phyloP scores from a whole-genome alignment of 73 alveolate genomes.

The Breviolum minutum region DNA sequence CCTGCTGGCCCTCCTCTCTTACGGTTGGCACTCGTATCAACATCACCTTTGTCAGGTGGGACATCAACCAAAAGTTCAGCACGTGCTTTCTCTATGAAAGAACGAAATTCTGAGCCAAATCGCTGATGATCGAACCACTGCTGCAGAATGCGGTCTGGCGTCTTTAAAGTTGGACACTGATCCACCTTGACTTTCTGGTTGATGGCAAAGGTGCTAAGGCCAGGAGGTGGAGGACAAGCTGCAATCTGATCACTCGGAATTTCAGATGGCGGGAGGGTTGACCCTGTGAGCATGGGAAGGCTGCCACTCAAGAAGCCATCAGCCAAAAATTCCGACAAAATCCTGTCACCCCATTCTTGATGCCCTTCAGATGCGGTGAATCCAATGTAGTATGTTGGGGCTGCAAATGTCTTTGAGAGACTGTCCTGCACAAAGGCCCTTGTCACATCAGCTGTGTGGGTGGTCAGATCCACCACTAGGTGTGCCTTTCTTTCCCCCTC shows the following conservation, averaged over 20 bases:
- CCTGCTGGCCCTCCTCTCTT: neutral
- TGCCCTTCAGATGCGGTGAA: neutral
- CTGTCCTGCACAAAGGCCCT: neutral
- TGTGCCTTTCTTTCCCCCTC: neutral
- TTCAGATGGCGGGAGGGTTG: neutral
- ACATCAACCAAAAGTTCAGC: neutral
- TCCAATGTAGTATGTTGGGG: neutral
- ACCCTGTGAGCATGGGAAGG: neutral
- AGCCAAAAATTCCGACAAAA: neutral
- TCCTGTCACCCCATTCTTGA: neutral
- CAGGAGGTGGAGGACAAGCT: neutral
- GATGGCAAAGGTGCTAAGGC: neutral
- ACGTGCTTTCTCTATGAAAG: neutral
- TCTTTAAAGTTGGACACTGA: neutral
- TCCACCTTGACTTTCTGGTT: neutral
- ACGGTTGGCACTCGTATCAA: too few relatives aligned
- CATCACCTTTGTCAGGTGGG: neutral
- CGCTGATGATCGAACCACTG: neutral
- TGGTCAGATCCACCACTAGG: neutral
- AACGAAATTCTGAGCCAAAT: neutral
- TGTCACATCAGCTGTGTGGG: neutral
- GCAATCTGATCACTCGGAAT: neutral
- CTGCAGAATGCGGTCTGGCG: neutral
- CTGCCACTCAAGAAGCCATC: neutral
- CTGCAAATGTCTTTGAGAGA: too few relatives aligned